Conservation (phyloP, 2,329 filamentous ascomycete species). For the Aspergillus ruber region DNA sequence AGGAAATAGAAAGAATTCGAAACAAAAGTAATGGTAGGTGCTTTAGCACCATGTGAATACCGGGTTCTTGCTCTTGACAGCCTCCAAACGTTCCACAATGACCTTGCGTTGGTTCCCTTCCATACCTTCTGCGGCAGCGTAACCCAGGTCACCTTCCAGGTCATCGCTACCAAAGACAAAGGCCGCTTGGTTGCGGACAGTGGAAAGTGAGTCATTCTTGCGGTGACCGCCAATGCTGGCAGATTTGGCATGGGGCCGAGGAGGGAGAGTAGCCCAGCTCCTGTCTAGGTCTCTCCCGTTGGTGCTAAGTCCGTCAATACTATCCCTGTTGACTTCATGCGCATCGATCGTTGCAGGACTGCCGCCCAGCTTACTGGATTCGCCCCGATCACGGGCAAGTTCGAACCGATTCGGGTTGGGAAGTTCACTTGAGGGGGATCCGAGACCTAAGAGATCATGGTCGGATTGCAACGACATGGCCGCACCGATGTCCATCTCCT, state of each 20-base stretch:
- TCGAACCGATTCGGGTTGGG: conserved; percentile 73
- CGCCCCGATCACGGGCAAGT: conserved; percentile 45
- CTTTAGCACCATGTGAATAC: conserved; percentile 93
- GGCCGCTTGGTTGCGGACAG: conserved; percentile 23
- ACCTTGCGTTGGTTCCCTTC: conserved; percentile 88
- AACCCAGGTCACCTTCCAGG: conserved; percentile 86
- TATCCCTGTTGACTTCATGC: conserved; percentile 23
- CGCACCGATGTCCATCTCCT: conserved; percentile 87
- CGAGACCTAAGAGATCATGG: conserved; percentile 64
- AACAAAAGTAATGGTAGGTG: not conserved
- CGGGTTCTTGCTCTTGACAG: conserved; percentile 89
- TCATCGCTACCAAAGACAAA: conserved; percentile 62
- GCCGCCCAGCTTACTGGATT: conserved; percentile 23
- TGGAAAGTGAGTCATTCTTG: conserved; percentile 37
- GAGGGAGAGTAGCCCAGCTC: conserved; percentile 31
- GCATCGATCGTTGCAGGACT: conserved; percentile 31
- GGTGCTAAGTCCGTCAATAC: conserved; percentile 20
- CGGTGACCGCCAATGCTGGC: conserved; percentile 16
- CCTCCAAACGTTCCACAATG: conserved; percentile 91
- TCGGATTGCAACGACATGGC: conserved; percentile 54
- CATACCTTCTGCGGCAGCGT: conserved; percentile 88
- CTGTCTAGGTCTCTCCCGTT: conserved; percentile 31
- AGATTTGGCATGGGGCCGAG: conserved; percentile 25
- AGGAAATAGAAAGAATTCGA: not conserved
- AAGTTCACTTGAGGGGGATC: conserved; percentile 52